Base-by-base conservation (phyloP, 176 grass and related monocot species). In the Lolium rigidum region DNA sequence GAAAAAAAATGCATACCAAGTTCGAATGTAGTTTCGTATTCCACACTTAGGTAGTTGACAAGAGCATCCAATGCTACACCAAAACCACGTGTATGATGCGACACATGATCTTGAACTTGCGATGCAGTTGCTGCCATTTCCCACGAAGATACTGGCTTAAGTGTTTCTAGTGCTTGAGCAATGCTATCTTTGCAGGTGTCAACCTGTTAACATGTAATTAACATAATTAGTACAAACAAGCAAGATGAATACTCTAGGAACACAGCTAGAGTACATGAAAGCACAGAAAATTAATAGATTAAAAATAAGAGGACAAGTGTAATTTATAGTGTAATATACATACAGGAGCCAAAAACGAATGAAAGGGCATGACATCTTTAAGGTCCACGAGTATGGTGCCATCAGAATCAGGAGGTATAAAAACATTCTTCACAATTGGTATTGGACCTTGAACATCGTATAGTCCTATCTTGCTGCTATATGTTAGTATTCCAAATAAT, bases 361-460 rank as follows among this genome's bases (percentile, higher is more conserved):
- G 78, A 85, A 98, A 87, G 26, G 97, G 93, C 93, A 98, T 94
- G 79, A 90, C 87, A 87, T 98, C 97, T 91, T 94, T 85, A 78
- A 98, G 94, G 4, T 85, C 57, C 15, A 95, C 86, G 67, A 77
- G 80, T 80, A 98, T 86, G 62, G 75, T 59, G 38, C 62, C 88
- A 66, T 92, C 85, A 44, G 70, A 86, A 92, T 94, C 90, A 94
- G 87, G 75, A 59, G 90, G 90, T 54, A 94, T 91, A 48, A 96
- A 94, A 82, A 91, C 82, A 89, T 95, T 95, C 83, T 98, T 98
- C 78, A 98, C 97, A 41, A 94, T 63, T 77, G 94, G 82, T 77
- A 95, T 88, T 16, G 94, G 97, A 61, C 94, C 97, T 92, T 98
- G 97, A 76, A 98, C 91, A 91, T 98, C 97, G 82, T 98, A 98